phyloP scores from a whole-genome alignment of 2,329 filamentous ascomycete species.

The Arthrobotrys sphaeroides region DNA sequence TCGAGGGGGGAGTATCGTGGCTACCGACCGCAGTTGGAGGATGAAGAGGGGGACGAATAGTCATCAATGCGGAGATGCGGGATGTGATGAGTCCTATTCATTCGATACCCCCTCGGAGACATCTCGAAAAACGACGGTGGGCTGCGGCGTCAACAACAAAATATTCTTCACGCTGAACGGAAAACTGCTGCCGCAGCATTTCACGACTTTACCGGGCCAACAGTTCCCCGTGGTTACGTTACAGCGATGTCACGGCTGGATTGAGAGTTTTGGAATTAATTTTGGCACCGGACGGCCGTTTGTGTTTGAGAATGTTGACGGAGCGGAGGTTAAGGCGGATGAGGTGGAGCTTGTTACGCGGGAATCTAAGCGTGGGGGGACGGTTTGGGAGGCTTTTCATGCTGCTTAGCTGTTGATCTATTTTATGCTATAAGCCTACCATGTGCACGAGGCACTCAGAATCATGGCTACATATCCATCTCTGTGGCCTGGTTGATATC shows the following conservation, averaged over 20 bases:
- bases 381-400: too few relatives aligned
- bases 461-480: too few relatives aligned
- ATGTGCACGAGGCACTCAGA: too few relatives aligned
- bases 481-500: too few relatives aligned
- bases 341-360: too few relatives aligned
- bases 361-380: too few relatives aligned
- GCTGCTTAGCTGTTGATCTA: too few relatives aligned
- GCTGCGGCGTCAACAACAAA: slow-evolving; percentile 11
- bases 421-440: too few relatives aligned
- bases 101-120: too few relatives aligned
- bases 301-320: not conserved
- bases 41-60: too few relatives aligned
- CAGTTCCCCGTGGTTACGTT: not conserved
- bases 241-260: not conserved
- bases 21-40: not conserved
- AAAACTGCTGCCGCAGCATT: not conserved
- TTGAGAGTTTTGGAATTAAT: not conserved
- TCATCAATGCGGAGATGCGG: not conserved
- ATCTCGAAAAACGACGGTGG: not conserved
- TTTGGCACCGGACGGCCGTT: slow-evolving; percentile 10
- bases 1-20: not conserved
- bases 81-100: too few relatives aligned
- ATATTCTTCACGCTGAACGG: slow-evolving; percentile 32
- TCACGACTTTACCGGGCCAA: not conserved
- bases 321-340: too few relatives aligned